Evolutionary conservation across 1,284 basidiomycete species (phyloP).

Genomic region (Agaricales sp.): DNA sequence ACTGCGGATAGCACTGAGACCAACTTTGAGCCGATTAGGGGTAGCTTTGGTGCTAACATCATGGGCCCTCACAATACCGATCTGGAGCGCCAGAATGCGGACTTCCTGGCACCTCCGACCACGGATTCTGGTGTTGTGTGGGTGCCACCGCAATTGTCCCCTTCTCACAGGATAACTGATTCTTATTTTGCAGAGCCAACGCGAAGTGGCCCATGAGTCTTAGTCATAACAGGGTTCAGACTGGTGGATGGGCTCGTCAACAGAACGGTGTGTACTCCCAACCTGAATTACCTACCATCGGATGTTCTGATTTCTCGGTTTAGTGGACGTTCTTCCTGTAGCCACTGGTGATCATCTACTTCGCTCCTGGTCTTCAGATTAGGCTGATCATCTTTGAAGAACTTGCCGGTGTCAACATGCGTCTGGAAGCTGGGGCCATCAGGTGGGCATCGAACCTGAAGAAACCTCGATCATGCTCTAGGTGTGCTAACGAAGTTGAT

Average conservation of each 20-base stretch:
- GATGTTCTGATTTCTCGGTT: background rate
- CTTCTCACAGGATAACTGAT: conserved; percentile 22
- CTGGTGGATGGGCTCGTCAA: conserved; percentile 49
- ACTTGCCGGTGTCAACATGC: conserved; percentile 41
- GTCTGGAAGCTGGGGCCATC: conserved; percentile 41
- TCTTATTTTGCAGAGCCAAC: conserved; percentile 24
- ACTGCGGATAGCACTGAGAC: conserved; percentile 13
- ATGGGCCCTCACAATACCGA: conserved; percentile 39
- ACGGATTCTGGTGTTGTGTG: conserved; percentile 36
- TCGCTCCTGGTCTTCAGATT: background rate
- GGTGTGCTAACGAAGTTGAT: background rate
- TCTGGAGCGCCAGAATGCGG: conserved; percentile 36
- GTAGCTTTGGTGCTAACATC: conserved; percentile 25
- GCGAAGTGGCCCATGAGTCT: conserved; percentile 52
- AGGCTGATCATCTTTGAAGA: background rate
- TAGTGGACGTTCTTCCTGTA: conserved; percentile 31
- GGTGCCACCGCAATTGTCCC: conserved; percentile 21
- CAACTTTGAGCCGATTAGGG: conserved; percentile 27
- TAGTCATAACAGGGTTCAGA: conserved; percentile 41
- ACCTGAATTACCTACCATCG: background rate
- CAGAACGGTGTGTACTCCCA: conserved; percentile 30
- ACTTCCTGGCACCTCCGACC: conserved; percentile 38
- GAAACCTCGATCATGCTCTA: conserved; percentile 2
- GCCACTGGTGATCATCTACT: conserved; percentile 27
- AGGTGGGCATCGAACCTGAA: conserved; percentile 20